Evolutionary conservation across 495 filamentous ascomycete species (phyloP).

Genomic region (Lophiostoma macrostomum): DNA sequence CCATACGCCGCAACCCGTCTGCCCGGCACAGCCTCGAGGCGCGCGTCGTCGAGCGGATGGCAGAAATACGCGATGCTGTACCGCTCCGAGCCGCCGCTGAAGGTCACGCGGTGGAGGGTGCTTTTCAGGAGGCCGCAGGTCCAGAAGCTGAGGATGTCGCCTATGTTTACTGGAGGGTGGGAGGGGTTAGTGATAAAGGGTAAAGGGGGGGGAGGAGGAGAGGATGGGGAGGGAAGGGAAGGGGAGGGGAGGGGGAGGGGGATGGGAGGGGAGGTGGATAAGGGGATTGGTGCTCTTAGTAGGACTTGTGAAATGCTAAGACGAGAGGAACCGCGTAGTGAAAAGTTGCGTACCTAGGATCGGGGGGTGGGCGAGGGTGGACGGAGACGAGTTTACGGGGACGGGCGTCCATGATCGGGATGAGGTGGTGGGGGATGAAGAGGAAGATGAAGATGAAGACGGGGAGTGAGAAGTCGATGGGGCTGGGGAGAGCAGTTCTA

Average conservation of each 20-base stretch:
- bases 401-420: conserved; percentile 66
- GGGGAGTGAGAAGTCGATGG: too few species aligned
- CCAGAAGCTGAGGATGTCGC: conserved; percentile 88
- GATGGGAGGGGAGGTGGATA: too few species aligned
- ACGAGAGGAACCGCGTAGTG: too few species aligned
- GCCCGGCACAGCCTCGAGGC: conserved; percentile 74
- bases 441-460: too few species aligned
- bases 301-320: too few species aligned
- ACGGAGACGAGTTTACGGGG: conserved; percentile 52
- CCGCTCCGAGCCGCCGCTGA: conserved; percentile 62
- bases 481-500: conserved; percentile 72
- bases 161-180: conserved; percentile 96
- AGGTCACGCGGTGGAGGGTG: conserved; percentile 87
- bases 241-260: too few species aligned
- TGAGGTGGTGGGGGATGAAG: too few species aligned
- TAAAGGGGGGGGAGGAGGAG: too few species aligned
- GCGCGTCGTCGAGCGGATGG: conserved; percentile 72
- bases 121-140: conserved; percentile 78
- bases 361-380: conserved; percentile 42
- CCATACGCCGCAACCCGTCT: conserved; percentile 47
- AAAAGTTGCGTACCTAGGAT: too few species aligned
- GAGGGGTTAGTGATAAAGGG: too few species aligned
- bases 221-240: too few species aligned
- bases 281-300: too few species aligned
- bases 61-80: conserved; percentile 93